Percentiles rank a stretch among this genome's conserved stretches.
Conservation (phyloP, 2,329 filamentous ascomycete genomes). For the Neoscytalidium dimidiatum region DNA sequence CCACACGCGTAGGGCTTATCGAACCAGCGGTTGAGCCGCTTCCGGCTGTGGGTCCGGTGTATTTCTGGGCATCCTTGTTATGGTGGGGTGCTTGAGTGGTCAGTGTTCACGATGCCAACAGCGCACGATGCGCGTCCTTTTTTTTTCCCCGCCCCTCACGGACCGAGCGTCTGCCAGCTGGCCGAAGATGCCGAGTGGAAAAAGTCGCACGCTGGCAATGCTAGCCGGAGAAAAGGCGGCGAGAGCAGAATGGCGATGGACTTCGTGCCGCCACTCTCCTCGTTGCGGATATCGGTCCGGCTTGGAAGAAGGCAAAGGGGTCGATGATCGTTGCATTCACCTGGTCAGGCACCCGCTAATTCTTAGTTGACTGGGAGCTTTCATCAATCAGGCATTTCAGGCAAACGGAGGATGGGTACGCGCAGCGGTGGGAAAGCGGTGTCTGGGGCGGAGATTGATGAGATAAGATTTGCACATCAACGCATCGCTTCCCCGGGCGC, state of each 20-base stretch:
- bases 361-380: not conserved
- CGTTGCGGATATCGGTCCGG: conserved; percentile 10
- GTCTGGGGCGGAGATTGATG: conserved; percentile 9
- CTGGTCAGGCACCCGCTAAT: not conserved
- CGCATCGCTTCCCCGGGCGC: conserved; percentile 3
- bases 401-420: not conserved
- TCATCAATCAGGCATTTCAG: not conserved
- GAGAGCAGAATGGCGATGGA: not conserved
- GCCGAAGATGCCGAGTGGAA: not conserved
- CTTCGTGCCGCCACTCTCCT: conserved; percentile 1
- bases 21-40: not conserved
- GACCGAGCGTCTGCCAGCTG: conserved; percentile 8
- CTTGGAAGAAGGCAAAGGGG: not conserved
- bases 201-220: not conserved
- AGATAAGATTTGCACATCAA: conserved; percentile 7
- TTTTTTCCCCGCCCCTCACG: not conserved
- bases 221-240: not conserved
- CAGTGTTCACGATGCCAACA: conserved; percentile 1
- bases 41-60: not conserved
- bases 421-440: not conserved
- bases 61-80: not conserved
- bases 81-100: not conserved
- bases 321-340: conserved; percentile 6
- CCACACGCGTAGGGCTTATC: not conserved
- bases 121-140: not conserved